Base-by-base conservation (phyloP, 352 stramenopile genomes). In the Phytophthora macrochlamydospora region DNA sequence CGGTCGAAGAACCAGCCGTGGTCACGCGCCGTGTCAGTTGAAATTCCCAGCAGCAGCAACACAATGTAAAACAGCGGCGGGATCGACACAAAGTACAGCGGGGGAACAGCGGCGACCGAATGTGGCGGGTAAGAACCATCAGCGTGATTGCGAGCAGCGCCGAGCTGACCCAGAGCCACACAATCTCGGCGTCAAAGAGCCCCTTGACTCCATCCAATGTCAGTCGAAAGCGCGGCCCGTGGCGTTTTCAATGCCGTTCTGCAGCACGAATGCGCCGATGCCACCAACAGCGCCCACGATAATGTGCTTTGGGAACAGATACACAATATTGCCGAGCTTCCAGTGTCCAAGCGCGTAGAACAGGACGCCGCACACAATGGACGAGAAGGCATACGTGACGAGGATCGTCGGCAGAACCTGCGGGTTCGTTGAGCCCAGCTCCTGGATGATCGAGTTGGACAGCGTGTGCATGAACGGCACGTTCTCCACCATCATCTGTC, bases 401-500 rank as follows among this genome's bases (percentile, higher is more conserved):
- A 98, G 87, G 40, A 98, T 84, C 30, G 95, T 98, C 7, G 90
- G 91, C 18, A 98, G 60, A 7, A 87, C 83, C 14, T 83, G 85
- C 13, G 89, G 76, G 37, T 77, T 89, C 50, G 73, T 81, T 12
- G 85, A 75, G 9, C 90, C 93, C 33, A 97, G 71, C 50, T 95
- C 76, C 43, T 91, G 73, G 65, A 98, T 95, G 65, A 95, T 92
- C 13, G 79, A 73, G 38, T 92, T 76, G 13, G 91, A 88, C 33
- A 99, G 78, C 7, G 87, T 90, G 72, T 98, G 91, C 81, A 95
- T 96, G 75, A 99, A 99, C 29, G 96, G 96, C 51, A 98, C 90
- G 69, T 98, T 98, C 71, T 99, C 96, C 37, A 98, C 92, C 94
- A 99, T 98, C 87, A 98, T 97, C 69, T 91, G 89, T 59, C 81